Evolutionary conservation across 148 eudicot genomes (phyloP).

Genomic region (Vaccinium corymbosum): DNA sequence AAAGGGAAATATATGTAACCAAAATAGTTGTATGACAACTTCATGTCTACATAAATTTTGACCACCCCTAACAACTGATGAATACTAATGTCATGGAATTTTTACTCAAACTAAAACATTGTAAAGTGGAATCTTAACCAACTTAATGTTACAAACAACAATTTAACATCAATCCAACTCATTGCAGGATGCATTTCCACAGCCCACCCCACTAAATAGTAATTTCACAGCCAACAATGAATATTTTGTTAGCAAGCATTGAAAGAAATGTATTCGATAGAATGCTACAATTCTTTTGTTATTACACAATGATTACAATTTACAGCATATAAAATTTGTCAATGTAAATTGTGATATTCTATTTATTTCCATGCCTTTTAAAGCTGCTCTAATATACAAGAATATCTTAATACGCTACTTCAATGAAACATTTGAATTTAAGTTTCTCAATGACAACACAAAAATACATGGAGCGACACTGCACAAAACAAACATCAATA

Average conservation of each 20-base stretch:
- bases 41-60: not conserved
- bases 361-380: not conserved
- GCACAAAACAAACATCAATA: not conserved
- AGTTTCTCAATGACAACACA: no score
- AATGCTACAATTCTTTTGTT: not conserved
- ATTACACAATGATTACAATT: not conserved
- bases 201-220: not conserved
- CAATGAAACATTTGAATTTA: no score
- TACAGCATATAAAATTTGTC: not conserved
- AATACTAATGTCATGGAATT: not conserved
- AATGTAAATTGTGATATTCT: not conserved
- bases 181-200: not conserved
- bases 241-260: not conserved
- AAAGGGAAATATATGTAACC: not conserved
- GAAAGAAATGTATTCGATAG: not conserved
- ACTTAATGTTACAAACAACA: not conserved
- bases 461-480: no score
- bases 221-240: not conserved
- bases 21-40: not conserved
- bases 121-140: not conserved
- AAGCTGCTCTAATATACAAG: not conserved
- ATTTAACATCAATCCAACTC: not conserved
- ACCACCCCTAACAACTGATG: not conserved
- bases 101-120: not conserved
- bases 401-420: no score